Conservation (phyloP, 2,329 filamentous ascomycete genomes). For the Sporothrix phasma region DNA sequence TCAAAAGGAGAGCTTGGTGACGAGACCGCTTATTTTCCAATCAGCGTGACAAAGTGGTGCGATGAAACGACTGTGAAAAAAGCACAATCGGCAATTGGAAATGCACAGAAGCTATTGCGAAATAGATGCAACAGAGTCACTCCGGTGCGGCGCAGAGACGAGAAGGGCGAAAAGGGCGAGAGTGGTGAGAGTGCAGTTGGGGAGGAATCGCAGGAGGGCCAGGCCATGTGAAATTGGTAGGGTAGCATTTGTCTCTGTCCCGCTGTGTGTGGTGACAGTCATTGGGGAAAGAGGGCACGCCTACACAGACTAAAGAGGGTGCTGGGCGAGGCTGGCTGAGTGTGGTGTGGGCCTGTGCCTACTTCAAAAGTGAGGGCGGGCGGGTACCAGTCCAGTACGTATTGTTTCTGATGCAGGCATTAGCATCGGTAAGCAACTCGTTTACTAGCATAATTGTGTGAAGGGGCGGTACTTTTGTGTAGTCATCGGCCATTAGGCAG, state of each 20-base stretch:
- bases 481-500: background rate
- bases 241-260: background rate
- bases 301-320: too few relatives aligned
- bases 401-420: constrained; percentile 7
- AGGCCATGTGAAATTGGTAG: background rate
- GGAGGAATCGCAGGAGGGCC: background rate
- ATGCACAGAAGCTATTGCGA: background rate
- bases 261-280: background rate
- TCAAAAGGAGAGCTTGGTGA: background rate
- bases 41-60: background rate
- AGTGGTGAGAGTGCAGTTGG: background rate
- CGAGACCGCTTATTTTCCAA: background rate
- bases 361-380: background rate
- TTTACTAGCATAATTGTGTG: background rate
- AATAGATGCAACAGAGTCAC: background rate
- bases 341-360: background rate
- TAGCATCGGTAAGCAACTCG: constrained; percentile 6
- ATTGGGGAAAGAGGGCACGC: background rate
- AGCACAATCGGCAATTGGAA: background rate
- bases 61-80: background rate
- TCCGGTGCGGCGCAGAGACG: background rate
- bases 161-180: background rate
- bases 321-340: constrained; percentile 14
- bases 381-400: constrained; percentile 18
- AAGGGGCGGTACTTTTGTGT: background rate